Evolutionary conservation across 495 filamentous ascomycete genomes (phyloP).

Genomic region (Parmelia sp.): DNA sequence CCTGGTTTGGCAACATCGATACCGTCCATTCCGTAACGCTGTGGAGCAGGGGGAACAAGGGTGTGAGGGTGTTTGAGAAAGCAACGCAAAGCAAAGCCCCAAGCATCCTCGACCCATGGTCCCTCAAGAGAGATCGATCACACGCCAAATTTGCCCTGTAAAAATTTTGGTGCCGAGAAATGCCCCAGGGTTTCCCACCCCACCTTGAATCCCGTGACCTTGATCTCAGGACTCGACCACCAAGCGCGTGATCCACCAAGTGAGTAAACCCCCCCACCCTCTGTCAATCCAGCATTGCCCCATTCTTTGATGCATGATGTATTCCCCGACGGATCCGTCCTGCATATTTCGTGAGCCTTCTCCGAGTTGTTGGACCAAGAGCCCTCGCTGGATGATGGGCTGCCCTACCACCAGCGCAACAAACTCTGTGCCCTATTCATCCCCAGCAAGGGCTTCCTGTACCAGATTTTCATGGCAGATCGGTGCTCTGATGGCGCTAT

Average conservation of each 20-base stretch:
- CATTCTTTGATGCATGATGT: not conserved
- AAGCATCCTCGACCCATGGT: too few relatives aligned
- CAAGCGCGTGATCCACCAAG: constrained; percentile 18
- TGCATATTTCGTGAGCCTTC: not conserved
- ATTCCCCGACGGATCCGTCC: not conserved
- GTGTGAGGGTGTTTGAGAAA: not conserved
- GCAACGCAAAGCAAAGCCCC: too few relatives aligned
- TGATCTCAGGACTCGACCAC: constrained; percentile 10
- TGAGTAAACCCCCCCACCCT: constrained; percentile 1
- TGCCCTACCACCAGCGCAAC: not conserved
- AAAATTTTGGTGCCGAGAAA: not conserved
- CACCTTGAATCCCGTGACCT: constrained; percentile 18
- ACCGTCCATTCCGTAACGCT: not conserved
- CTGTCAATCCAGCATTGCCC: not conserved
- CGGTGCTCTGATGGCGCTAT: not conserved
- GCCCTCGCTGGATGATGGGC: not conserved
- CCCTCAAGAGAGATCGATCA: not conserved
- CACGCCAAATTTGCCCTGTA: not conserved
- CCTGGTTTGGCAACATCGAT: not conserved
- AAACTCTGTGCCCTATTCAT: not conserved
- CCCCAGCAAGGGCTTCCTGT: not conserved
- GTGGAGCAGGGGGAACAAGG: not conserved
- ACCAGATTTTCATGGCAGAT: not conserved
- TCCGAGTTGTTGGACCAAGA: not conserved
- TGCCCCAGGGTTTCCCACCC: constrained; percentile 2